Base-by-base conservation (phyloP, 1,284 basidiomycete genomes). In the Papiliotrema laurentii region DNA sequence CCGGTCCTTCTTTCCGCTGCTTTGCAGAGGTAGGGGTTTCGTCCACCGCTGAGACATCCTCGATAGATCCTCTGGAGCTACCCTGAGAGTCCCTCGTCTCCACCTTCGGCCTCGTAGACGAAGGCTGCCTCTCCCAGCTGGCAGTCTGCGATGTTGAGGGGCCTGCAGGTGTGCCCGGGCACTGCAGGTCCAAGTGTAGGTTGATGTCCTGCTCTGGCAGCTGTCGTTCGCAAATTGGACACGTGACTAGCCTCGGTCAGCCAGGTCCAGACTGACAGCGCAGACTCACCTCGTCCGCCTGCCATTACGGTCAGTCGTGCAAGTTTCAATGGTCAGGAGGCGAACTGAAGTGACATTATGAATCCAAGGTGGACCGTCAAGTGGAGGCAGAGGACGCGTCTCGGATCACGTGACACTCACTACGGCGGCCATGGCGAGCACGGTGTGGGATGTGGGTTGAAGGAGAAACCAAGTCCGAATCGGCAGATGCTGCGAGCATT, bases 161-260 rank as follows among this genome's bases (percentile, higher is more conserved):
- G 24, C 10, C 11, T 40, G 19, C 18, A 10, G 38, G 9, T 7
- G 33, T 21, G 16, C 61, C 63, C 2, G 53, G 56, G 49, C 66
- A 73, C 43, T 61, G 64, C 3, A 64, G 51, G 56, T 76, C 74
- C 25, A 76, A 59, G 43, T 76, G 75, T 10, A 64, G 59, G 54
- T 75, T 75, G 57, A 76, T 74, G 42, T 66, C 60, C 1, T 46
- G 28, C 34, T 65, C 61, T 7, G 63, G 43, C 16, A 76, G 65
- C 1, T 37, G 36, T 14, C 47, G 33, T 14, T 55, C 53, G 54
- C 74, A 76, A 31, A 75, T 64, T 3, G 74, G 74, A 46, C 74
- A 72, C 14, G 61, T 30, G 11, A 72, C 69, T 64, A 43, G n/a
- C n/a, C n/a, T 26, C 18, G n/a, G 30, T 33, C 30, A 33, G 30